A percentile compares a stretch with the other conserved stretches of the same genome.
Evolutionary conservation across 306 rosid genomes (phyloP).

Genomic region (Acacia acuminata): DNA sequence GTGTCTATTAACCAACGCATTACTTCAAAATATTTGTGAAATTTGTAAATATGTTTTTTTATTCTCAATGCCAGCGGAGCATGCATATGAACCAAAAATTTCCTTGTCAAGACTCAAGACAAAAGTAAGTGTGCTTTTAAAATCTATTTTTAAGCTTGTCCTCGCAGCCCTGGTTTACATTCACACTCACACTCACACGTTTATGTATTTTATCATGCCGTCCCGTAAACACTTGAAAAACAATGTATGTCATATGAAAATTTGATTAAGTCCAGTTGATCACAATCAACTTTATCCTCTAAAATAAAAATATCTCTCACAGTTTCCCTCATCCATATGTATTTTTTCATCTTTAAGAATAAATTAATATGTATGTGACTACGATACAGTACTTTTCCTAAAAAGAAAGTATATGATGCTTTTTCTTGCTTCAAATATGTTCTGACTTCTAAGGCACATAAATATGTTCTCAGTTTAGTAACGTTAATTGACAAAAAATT

Average conservation of each 20-base stretch:
- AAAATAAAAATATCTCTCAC: neutral
- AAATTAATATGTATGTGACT: neutral
- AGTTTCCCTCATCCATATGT: neutral
- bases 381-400: neutral
- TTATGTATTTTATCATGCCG: neutral
- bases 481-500: no score
- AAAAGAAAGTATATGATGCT: neutral
- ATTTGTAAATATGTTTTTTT: neutral
- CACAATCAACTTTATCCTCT: neutral
- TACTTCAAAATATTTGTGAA: neutral
- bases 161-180: neutral
- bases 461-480: neutral
- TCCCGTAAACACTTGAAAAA: slow-evolving; percentile 1
- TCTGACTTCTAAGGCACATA: no score
- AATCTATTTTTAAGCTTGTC: neutral
- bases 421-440: neutral
- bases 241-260: neutral
- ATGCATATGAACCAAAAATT: slow-evolving; percentile 15
- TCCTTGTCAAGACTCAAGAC: neutral
- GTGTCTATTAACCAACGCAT: neutral
- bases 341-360: neutral
- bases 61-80: neutral
- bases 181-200: neutral
- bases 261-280: neutral
- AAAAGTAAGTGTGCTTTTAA: neutral